Evolutionary conservation across 345 rosid genomes (phyloP).

Genomic region (Lenwebbia sp.): DNA sequence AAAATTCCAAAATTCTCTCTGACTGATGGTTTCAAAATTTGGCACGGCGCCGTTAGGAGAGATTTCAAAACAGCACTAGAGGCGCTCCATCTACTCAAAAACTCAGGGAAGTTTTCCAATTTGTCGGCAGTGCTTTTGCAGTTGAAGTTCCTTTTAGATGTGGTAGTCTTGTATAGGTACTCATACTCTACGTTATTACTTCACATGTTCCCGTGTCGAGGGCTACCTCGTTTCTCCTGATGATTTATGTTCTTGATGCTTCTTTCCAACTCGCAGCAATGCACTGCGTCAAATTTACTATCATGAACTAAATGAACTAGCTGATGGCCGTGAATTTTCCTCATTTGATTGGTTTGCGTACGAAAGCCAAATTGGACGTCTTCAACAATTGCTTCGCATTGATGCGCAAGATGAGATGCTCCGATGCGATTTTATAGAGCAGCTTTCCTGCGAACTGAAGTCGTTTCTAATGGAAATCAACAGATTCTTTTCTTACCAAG

Average conservation of each 20-base stretch:
- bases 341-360: constrained; percentile 13
- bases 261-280: constrained; percentile 26
- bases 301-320: constrained; percentile 32
- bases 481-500: constrained; percentile 36
- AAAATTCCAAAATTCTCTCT: background rate
- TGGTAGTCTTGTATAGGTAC: constrained; percentile 67
- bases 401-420: constrained; percentile 9
- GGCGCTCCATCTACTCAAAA: constrained; percentile 23
- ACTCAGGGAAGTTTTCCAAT: constrained; percentile 22
- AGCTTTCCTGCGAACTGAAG: constrained; percentile 38
- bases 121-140: constrained; percentile 26
- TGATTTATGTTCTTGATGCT: background rate
- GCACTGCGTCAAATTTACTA: constrained; percentile 47
- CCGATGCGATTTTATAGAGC: constrained; percentile 18
- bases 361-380: constrained; percentile 20
- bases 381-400: constrained; percentile 33
- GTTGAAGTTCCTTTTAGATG: constrained; percentile 54
- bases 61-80: constrained; percentile 47
- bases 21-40: constrained; percentile 29
- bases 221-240: background rate
- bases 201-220: background rate
- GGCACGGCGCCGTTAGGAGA: constrained; percentile 42
- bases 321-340: constrained; percentile 8
- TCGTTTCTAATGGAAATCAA: constrained; percentile 21
- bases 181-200: background rate